Conservation (phyloP, 1,139 yeast species). For the Arxiozyma slooffiae region DNA sequence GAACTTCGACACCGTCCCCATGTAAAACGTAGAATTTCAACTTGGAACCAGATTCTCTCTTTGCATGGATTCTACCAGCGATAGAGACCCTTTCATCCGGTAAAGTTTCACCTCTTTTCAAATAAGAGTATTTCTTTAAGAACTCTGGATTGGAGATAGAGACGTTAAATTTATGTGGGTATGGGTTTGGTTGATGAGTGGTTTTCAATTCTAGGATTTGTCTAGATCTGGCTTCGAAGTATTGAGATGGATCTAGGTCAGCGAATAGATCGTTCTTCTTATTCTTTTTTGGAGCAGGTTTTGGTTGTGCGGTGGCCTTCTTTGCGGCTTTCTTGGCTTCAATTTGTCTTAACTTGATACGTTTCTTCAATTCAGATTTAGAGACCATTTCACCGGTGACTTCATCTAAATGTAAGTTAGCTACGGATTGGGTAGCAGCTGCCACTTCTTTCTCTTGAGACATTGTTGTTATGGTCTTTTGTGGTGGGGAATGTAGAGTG, state of each 20-base stretch:
- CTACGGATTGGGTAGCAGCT: conserved; percentile 65
- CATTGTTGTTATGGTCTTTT: conserved; percentile 18
- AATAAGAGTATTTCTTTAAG: conserved; percentile 53
- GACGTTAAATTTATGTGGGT: conserved; percentile 90
- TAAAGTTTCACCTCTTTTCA: conserved; percentile 77
- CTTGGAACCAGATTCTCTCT: conserved; percentile 94
- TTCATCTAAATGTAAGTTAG: conserved; percentile 79
- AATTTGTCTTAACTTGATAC: conserved; percentile 79
- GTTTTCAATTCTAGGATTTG: conserved; percentile 75
- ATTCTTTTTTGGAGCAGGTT: conserved; percentile 42
- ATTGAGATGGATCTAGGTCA: conserved; percentile 89
- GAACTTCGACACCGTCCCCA: conserved; percentile 83
- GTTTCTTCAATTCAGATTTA: conserved; percentile 90
- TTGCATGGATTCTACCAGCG: conserved; percentile 92
- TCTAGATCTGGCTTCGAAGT: conserved; percentile 84
- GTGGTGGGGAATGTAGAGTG: neutral
- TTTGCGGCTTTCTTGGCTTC: conserved; percentile 90
- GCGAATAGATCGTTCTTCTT: conserved; percentile 59
- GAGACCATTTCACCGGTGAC: conserved; percentile 95
- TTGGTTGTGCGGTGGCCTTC: conserved; percentile 37
- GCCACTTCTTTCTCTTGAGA: conserved; percentile 40
- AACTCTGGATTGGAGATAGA: conserved; percentile 61
- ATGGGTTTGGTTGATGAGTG: conserved; percentile 69
- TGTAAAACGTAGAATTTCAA: conserved; percentile 88
- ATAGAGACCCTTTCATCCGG: conserved; percentile 61